These are phyloP conservation scores for Tylopilus orsonianus DNA, from an alignment of 1,284 basidiomycete genomes.

Conservation along the genomic window DNA sequence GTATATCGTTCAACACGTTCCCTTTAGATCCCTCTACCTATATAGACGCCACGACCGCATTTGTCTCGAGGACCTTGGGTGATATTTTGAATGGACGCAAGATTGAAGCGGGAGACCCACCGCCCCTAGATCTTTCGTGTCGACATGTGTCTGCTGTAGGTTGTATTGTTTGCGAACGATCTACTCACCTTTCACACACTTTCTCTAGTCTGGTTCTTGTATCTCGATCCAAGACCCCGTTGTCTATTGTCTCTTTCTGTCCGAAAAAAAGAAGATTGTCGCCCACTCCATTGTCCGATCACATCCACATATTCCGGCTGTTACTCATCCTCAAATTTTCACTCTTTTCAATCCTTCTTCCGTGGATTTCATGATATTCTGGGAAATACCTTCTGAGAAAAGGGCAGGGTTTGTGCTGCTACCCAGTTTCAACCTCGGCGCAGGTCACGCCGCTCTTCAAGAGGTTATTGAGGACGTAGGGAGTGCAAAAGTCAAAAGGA, in stretches of 20 bases:
- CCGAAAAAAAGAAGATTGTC: slow-evolving; percentile 45
- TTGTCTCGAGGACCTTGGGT: slow-evolving; percentile 52
- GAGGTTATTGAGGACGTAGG: slow-evolving; percentile 57
- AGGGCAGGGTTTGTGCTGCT: slow-evolving; percentile 63
- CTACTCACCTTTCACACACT: slow-evolving; percentile 4
- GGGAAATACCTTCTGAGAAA: slow-evolving; percentile 59
- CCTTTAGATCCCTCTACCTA: slow-evolving; percentile 39
- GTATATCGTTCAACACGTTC: slow-evolving; percentile 44
- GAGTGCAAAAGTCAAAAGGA: slow-evolving; percentile 67
- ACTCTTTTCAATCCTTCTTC: slow-evolving; percentile 75
- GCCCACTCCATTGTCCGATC: slow-evolving; percentile 39
- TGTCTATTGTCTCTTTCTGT: slow-evolving; percentile 49
- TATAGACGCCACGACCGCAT: slow-evolving; percentile 45
- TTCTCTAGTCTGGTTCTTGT: slow-evolving; percentile 14
- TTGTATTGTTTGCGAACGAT: not conserved
- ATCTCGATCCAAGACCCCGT: slow-evolving; percentile 35
- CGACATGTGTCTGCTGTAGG: slow-evolving; percentile 50
- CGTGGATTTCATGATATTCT: slow-evolving; percentile 73
- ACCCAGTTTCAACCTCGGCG: slow-evolving; percentile 63
- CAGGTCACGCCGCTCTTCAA: slow-evolving; percentile 61
- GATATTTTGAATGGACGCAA: slow-evolving; percentile 52
- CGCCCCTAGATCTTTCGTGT: slow-evolving; percentile 54
- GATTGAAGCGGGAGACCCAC: slow-evolving; percentile 47
- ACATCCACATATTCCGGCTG: slow-evolving; percentile 64
- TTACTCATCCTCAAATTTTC: slow-evolving; percentile 61